These are phyloP conservation scores for Zygoascus ofunaensis DNA, from an alignment of 805 yeast genomes.

Conservation along the genomic window DNA sequence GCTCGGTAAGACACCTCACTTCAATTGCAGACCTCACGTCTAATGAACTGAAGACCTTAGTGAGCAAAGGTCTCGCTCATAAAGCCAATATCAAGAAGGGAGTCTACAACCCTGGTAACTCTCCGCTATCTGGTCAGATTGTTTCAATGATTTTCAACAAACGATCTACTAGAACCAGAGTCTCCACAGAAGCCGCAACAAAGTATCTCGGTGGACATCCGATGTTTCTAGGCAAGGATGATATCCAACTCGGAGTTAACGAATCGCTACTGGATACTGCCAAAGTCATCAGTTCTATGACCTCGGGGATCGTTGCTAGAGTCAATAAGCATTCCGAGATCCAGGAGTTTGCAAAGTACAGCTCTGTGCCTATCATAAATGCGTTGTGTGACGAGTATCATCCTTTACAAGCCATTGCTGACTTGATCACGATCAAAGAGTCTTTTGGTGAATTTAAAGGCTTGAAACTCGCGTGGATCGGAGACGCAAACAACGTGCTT, in stretches of 20 bases:
- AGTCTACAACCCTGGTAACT: conserved; percentile 30
- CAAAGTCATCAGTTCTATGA: conserved; percentile 87
- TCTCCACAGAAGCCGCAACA: conserved; percentile 91
- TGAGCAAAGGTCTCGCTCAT: conserved; percentile 60
- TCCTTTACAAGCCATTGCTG: conserved; percentile 93
- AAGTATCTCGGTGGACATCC: conserved; percentile 91
- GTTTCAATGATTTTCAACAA: conserved; percentile 80
- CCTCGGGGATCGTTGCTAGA: conserved; percentile 94
- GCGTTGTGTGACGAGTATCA: conserved; percentile 89
- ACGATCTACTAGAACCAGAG: conserved; percentile 91
- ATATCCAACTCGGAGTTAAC: conserved; percentile 92
- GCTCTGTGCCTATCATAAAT: conserved; percentile 85
- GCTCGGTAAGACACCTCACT: conserved; percentile 53
- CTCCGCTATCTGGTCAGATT: conserved; percentile 65
- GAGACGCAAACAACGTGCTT: conserved; percentile 92
- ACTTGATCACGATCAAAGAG: conserved; percentile 78
- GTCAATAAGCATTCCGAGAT: conserved; percentile 82
- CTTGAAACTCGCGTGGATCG: conserved; percentile 86
- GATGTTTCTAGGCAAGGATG: conserved; percentile 93
- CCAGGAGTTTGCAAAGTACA: conserved; percentile 62
- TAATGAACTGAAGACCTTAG: conserved; percentile 61
- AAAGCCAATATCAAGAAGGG: conserved; percentile 55
- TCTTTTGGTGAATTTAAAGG: conserved; percentile 43
- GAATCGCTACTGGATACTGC: conserved; percentile 86
- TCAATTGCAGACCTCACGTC: conserved; percentile 72